Conservation (phyloP, 1,284 basidiomycete genomes). For the Heliocybe sulcata region DNA sequence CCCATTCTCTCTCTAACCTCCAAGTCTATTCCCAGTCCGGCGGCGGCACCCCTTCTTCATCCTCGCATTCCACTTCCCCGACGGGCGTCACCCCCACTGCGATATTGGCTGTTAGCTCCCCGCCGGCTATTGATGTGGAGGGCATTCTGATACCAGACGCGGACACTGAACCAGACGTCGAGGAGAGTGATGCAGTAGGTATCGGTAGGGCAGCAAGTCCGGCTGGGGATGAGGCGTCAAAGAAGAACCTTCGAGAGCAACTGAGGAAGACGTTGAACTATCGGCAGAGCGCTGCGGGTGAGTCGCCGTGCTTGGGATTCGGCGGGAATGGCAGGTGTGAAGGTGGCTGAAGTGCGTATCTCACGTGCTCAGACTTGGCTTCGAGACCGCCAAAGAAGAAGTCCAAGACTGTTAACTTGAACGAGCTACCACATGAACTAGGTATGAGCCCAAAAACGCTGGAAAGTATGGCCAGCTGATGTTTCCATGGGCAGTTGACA, state of each 20-base stretch:
- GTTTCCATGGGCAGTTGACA: slow-evolving; percentile 19
- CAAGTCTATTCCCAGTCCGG: slow-evolving; percentile 14
- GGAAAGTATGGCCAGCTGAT: neutral
- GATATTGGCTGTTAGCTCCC: slow-evolving; percentile 51
- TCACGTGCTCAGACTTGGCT: slow-evolving; percentile 6
- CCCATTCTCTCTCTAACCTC: slow-evolving; percentile 23
- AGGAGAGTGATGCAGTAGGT: slow-evolving; percentile 42
- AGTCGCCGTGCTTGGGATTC: neutral
- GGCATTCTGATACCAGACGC: slow-evolving; percentile 61
- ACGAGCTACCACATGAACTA: slow-evolving; percentile 19
- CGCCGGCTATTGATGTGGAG: slow-evolving; percentile 59
- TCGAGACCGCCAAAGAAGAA: slow-evolving; percentile 12
- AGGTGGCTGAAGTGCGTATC: slow-evolving; percentile 2
- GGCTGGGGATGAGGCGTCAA: slow-evolving; percentile 46
- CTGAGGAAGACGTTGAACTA: slow-evolving; percentile 57
- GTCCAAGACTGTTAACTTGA: slow-evolving; percentile 16
- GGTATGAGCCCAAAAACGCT: slow-evolving; percentile 13
- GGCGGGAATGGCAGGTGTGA: slow-evolving; percentile 1
- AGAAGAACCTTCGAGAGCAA: slow-evolving; percentile 61
- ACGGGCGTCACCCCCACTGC: slow-evolving; percentile 15
- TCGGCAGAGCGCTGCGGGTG: slow-evolving; percentile 29
- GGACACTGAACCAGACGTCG: slow-evolving; percentile 47
- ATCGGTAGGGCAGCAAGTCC: slow-evolving; percentile 31
- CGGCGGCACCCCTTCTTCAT: slow-evolving; percentile 16
- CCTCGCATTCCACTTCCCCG: slow-evolving; percentile 14